phyloP scores from a whole-genome alignment of 148 eudicot species.

The Salicornia ramosissima region DNA sequence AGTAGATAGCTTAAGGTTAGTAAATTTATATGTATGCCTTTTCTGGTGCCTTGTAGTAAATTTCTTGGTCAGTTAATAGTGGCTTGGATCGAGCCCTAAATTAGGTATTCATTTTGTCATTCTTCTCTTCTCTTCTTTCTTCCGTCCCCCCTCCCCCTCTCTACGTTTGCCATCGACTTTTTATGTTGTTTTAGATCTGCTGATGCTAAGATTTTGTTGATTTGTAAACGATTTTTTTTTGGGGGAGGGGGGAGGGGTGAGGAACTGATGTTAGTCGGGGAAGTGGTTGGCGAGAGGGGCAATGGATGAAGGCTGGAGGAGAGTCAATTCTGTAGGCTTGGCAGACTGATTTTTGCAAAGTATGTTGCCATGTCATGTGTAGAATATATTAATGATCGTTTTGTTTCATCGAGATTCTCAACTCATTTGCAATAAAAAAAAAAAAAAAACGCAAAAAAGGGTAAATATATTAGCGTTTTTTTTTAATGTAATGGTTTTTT shows the following conservation, averaged over 20 bases:
- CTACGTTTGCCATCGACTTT: background rate
- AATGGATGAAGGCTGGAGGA: background rate
- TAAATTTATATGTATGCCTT: slow-evolving; percentile 25
- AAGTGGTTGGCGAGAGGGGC: background rate
- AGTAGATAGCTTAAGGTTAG: slow-evolving; percentile 32
- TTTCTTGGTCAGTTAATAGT: slow-evolving; percentile 8
- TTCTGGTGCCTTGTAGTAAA: slow-evolving; percentile 16
- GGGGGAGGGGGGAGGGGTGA: background rate
- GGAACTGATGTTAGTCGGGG: background rate
- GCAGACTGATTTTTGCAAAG: slow-evolving; percentile 7
- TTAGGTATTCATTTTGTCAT: slow-evolving; percentile 3
- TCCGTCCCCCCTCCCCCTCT: background rate
- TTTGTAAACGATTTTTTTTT: slow-evolving; percentile 7
- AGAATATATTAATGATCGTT: slow-evolving; percentile 5
- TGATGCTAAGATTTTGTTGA: slow-evolving; percentile 18
- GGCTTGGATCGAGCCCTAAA: slow-evolving; percentile 19
- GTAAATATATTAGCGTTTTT: too few relatives aligned
- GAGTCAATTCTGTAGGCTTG: slow-evolving; percentile 1
- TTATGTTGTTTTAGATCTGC: slow-evolving; percentile 13
- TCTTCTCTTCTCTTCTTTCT: background rate
- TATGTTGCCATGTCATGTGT: slow-evolving; percentile 12
- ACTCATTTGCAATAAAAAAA: background rate
- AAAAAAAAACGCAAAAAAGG: too few relatives aligned
- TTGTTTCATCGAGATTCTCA: background rate
- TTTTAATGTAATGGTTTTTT: too few relatives aligned